phyloP scores from a whole-genome alignment of 164 flowering plant genomes.

The Malania oleifera region DNA sequence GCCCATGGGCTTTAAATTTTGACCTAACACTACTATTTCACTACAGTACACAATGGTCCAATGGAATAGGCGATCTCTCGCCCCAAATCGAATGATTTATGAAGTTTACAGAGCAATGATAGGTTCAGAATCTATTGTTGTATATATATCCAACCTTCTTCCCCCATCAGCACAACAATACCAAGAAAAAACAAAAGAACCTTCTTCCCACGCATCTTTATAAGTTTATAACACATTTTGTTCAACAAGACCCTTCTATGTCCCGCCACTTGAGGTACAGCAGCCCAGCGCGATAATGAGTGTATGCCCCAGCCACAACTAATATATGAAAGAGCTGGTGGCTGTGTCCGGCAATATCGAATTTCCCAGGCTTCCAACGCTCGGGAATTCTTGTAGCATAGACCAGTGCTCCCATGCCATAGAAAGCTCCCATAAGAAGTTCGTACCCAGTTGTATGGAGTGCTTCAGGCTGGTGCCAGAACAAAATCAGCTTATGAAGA shows the following conservation, averaged over 20 bases:
- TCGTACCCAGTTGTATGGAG: slow-evolving; percentile 87
- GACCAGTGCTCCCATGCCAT: slow-evolving; percentile 76
- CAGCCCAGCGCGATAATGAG: slow-evolving; percentile 85
- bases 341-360: slow-evolving; percentile 95
- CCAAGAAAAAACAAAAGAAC: too few species aligned
- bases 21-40: too few species aligned
- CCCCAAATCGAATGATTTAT: too few species aligned
- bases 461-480: slow-evolving; percentile 73
- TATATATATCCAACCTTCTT: too few species aligned
- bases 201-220: too few species aligned
- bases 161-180: too few species aligned
- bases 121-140: too few species aligned
- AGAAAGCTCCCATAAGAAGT: slow-evolving; percentile 73
- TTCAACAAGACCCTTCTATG: slow-evolving; percentile 73
- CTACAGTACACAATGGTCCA: too few species aligned
- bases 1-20: too few species aligned
- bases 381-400: slow-evolving; percentile 89
- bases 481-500: slow-evolving; percentile 72
- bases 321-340: slow-evolving; percentile 90
- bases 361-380: slow-evolving; percentile 95
- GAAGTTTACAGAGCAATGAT: too few species aligned
- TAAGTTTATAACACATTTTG: too few species aligned
- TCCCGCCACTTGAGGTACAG: slow-evolving; percentile 90
- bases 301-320: slow-evolving; percentile 89
- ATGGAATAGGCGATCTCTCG: too few species aligned